Base-by-base conservation (phyloP, 768 basidiomycete genomes). In the Hydnum rufescens region DNA sequence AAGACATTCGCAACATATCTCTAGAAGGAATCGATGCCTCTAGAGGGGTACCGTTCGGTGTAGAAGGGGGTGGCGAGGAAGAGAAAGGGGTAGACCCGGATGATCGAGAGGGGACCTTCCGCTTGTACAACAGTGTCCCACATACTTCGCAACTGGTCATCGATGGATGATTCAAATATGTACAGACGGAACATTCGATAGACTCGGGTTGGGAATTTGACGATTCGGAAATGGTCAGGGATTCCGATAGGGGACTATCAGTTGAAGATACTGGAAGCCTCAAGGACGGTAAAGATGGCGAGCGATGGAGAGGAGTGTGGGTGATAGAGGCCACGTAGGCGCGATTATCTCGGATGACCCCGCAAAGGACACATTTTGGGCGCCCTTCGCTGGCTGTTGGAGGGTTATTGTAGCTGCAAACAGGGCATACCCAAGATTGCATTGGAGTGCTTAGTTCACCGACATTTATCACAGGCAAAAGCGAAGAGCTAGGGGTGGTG, bases 381-480 rank as follows among this genome's bases (percentile, higher is more conserved):
- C 54, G 50, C 5, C 30, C 42, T 26, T 56, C 58, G 13, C 42
- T 32, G 3, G 78, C 68, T n/a, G 70, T 71, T 2, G 80, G 78
- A 2, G 81, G 74, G 64, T 93, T 95, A 29, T 74, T 74, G 60
- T 79, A 81, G 29, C 75, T 83, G 64, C 92, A 97, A n/a, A 96
- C 80, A 34, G 77, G 74, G 59, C 92, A 96, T 62, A 80, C 73
- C 89, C 88, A 92, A 54, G 68, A 76, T 54, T 72, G 31, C 13
- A 51, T 34, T 13, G 58, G 42, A 29, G 62, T 59, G 57, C 60
- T 65, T 62, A 57, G 64, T 6, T 50, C 49, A 13, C 13, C 26
- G 13, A 6, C 25, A 50, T 16, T 32, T 50, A 28, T n/a, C n/a
- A n/a, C 16, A 6, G 32, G 31, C 13, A 8, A 6, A 2, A 28